Evolutionary conservation across 768 basidiomycete species (phyloP).

Genomic region (Lyophyllum decastes): DNA sequence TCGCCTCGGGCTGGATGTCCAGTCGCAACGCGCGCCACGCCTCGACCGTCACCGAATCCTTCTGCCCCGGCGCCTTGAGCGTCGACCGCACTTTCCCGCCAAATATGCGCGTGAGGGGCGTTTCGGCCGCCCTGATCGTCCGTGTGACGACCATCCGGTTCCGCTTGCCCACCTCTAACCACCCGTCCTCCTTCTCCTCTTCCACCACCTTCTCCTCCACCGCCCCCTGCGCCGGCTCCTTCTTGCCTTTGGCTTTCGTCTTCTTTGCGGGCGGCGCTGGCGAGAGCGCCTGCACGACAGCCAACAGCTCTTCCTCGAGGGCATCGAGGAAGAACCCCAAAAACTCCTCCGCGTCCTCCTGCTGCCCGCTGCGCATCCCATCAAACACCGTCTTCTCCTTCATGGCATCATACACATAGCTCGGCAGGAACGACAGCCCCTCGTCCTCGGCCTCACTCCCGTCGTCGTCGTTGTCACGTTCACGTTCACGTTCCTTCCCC

Average conservation of each 20-base stretch:
- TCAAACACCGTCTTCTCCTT: conserved; percentile 94
- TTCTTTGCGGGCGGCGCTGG: conserved; percentile 44
- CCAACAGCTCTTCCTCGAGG: conserved; percentile 86
- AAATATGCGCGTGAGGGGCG: conserved; percentile 90
- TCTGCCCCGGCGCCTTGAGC: conserved; percentile 76
- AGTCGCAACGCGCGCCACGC: conserved; percentile 89
- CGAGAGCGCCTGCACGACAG: conserved; percentile 50
- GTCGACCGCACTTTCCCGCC: conserved; percentile 91
- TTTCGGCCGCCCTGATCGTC: conserved; percentile 80
- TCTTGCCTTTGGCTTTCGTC: conserved; percentile 29
- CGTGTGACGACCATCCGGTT: conserved; percentile 81
- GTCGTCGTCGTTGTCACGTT: no score
- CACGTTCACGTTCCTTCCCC: conserved; percentile 25
- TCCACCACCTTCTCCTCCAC: conserved; percentile 41
- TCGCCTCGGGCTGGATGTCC: conserved; percentile 69
- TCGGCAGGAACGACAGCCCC: conserved; percentile 78
- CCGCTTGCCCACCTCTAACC: conserved; percentile 92
- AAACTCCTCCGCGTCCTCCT: conserved; percentile 99
- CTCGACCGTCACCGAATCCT: conserved; percentile 86
- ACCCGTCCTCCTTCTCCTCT: conserved; percentile 59
- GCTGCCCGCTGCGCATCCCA: conserved; percentile 90
- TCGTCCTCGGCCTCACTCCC: conserved; percentile 49
- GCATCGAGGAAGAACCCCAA: conserved; percentile 97
- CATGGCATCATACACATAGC: conserved; percentile 88
- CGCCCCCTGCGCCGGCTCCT: conserved; percentile 12